Base-by-base conservation (phyloP, 805 yeast species). In the Candida ascalaphidarum region DNA sequence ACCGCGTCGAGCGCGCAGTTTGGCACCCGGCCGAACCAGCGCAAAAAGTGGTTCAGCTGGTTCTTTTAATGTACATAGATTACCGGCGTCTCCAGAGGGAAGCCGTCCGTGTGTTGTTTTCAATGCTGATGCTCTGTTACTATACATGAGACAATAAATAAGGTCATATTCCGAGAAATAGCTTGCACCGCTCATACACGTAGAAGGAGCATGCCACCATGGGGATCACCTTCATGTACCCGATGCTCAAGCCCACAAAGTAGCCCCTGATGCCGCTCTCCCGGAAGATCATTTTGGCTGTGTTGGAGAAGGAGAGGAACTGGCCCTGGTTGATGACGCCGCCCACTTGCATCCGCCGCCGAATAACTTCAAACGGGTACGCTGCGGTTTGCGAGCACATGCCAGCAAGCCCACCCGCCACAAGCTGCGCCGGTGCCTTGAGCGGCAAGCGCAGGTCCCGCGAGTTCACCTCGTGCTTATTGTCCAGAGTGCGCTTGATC, bases 191-290 rank as follows among this genome's bases (percentile, higher is more conserved):
- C 56, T 89, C 98, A 55, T 92, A 92, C 21, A 89, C 96, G 50
- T 74, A 88, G 54, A 89, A 89, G 11, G 96, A 80, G 53, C 96
- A 88, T 21, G 97, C 95, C 46, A 79, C 89, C 98, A 92, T 92
- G 7, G 98, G 98, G 12, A 83, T 75, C 20, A 92, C 95, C 55
- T 92, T 92, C 43, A 92, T 71, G 53, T 86, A 92, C 0, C 99
- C 99, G 41, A 92, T 89, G 40, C 92, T 79, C 44, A 92, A 69
- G 2, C 99, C 99, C 10, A 92, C 94, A 49, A 81, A 92, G 52
- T 82, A 88, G 11, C 99, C 97, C 43, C 74, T 66, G 37, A 81
- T 40, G 0, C 99, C 99, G 21, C 76, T 65, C 48, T 83, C 95
- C 24, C 55, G 58, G 44, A 67, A 80, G 5, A 92, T 80, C 30